These are phyloP conservation scores for Asterophora parasitica DNA, from an alignment of 768 basidiomycete genomes.

Conservation along the genomic window DNA sequence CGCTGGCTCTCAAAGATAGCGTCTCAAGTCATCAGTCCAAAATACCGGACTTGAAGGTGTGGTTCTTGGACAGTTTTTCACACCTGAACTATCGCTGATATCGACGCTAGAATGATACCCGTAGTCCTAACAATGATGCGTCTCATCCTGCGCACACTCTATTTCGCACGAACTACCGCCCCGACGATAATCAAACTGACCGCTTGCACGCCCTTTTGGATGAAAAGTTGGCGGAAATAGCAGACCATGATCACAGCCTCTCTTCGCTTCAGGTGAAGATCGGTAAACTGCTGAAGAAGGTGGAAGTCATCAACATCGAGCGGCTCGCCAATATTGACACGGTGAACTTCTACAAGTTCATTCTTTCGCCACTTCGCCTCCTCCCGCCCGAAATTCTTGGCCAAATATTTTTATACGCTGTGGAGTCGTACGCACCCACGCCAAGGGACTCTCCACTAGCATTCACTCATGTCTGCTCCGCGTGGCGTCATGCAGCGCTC, in stretches of 20 bases:
- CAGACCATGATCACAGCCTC: background rate
- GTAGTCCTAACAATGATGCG: too few relatives aligned
- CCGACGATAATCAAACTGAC: background rate
- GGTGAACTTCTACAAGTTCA: background rate
- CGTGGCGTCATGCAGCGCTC: constrained; percentile 2
- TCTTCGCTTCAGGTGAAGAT: constrained; percentile 3
- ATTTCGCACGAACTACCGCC: constrained; percentile 1
- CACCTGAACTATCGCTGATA: too few relatives aligned
- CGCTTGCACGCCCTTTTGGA: background rate
- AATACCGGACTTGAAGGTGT: too few relatives aligned
- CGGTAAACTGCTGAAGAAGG: background rate
- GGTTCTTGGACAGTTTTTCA: too few relatives aligned
- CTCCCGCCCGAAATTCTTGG: constrained; percentile 3
- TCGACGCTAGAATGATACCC: too few relatives aligned
- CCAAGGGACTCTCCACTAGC: background rate
- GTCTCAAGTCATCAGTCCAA: too few relatives aligned
- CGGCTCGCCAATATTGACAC: background rate
- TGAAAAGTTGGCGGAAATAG: background rate
- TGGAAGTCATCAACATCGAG: background rate
- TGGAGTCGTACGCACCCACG: background rate
- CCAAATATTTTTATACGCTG: constrained; percentile 1
- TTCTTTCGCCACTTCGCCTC: background rate
- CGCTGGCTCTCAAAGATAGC: too few relatives aligned
- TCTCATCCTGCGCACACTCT: background rate
- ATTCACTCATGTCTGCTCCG: constrained; percentile 4